Conservation (phyloP, 2,329 filamentous ascomycete genomes). For the Capronia americana region DNA sequence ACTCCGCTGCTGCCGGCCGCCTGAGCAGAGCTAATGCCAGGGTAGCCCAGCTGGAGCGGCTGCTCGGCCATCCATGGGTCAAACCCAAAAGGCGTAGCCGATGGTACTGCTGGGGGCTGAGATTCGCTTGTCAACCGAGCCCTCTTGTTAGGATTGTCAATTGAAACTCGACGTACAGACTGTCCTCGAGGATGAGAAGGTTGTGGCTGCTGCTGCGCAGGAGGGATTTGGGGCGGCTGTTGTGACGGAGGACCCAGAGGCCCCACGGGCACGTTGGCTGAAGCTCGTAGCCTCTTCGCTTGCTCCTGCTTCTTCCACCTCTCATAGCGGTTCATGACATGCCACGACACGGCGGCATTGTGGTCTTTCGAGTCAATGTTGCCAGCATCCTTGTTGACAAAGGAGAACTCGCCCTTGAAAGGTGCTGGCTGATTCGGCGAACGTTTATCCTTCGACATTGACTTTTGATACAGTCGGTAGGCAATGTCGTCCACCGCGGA, state of each 20-base stretch:
- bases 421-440: conserved; percentile 31
- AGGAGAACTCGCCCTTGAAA: conserved; percentile 39
- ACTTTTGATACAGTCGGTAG: conserved; percentile 10
- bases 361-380: conserved; percentile 40
- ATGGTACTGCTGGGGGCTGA: conserved; percentile 20
- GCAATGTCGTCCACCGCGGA: conserved; percentile 11
- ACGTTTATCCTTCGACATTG: conserved; percentile 35
- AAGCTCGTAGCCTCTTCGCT: conserved; percentile 34
- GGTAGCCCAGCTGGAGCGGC: conserved; percentile 33
- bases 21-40: conserved; percentile 27
- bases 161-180: conserved; percentile 30
- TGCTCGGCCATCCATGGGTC: conserved; percentile 34
- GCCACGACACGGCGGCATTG: conserved; percentile 39
- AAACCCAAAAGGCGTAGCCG: conserved; percentile 29
- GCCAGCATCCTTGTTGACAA: conserved; percentile 41
- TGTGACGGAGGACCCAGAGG: conserved; percentile 28
- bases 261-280: conserved; percentile 36
- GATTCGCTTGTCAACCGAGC: conserved; percentile 19
- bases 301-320: conserved; percentile 40
- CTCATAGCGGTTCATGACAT: conserved; percentile 40
- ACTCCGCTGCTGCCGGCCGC: conserved; percentile 21
- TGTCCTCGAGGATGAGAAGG: conserved; percentile 20
- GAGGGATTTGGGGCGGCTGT: conserved; percentile 8
- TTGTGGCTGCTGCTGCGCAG: conserved; percentile 16
- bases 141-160: conserved; percentile 20